Evolutionary conservation across 2,329 filamentous ascomycete species (phyloP).

Genomic region (Proliferodiscus dingleyae): DNA sequence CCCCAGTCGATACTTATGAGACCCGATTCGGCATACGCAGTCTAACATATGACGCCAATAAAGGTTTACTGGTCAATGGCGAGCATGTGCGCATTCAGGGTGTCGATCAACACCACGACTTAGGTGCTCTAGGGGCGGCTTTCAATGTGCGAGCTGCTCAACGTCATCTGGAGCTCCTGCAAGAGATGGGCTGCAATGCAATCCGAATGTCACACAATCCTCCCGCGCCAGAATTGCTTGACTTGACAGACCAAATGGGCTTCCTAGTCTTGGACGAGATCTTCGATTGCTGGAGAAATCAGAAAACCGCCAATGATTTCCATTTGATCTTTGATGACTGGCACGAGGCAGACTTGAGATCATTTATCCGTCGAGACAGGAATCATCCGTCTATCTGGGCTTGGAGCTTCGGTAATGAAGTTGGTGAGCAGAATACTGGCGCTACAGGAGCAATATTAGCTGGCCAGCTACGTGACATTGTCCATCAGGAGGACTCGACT

Average conservation of each 20-base stretch:
- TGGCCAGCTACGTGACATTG: constrained; percentile 37
- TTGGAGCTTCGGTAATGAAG: constrained; percentile 53
- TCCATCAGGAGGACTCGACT: constrained; percentile 43
- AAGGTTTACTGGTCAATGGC: constrained; percentile 44
- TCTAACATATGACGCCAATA: constrained; percentile 36
- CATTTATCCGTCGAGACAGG: constrained; percentile 48
- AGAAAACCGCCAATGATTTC: constrained; percentile 45
- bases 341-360: constrained; percentile 47
- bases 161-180: constrained; percentile 45
- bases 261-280: constrained; percentile 50
- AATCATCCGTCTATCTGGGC: constrained; percentile 49
- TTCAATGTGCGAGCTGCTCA: constrained; percentile 45
- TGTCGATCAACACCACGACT: constrained; percentile 47
- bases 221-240: constrained; percentile 45
- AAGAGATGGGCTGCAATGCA: constrained; percentile 46
- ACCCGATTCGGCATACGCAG: constrained; percentile 47
- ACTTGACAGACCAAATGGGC: constrained; percentile 45
- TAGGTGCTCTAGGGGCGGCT: constrained; percentile 45
- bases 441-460: constrained; percentile 32
- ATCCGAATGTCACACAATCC: constrained; percentile 50
- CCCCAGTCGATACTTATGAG: constrained; percentile 45
- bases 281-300: constrained; percentile 47
- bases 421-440: constrained; percentile 41
- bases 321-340: constrained; percentile 48
- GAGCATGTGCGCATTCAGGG: constrained; percentile 41